Evolutionary conservation across 805 yeast species (phyloP), one percentile per base, ranked within the genome.

Genomic region (Brettanomyces anomalus): DNA sequence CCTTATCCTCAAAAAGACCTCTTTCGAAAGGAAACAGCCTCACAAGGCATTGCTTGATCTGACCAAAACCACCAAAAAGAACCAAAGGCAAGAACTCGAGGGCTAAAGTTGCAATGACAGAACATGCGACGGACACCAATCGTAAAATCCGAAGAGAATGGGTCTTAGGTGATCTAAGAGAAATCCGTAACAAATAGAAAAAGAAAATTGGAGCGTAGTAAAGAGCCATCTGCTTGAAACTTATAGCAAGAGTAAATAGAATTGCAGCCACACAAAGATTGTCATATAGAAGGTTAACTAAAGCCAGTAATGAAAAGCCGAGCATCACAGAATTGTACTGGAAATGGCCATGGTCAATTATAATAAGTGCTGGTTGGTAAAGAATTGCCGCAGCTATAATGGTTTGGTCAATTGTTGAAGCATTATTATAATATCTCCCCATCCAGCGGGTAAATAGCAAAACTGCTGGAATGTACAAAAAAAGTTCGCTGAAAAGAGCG

Each of bases 281-380:
- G 26, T 78, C 85, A 45, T 77, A 73, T 28, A 82, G 56, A 32
- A 90, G 66, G 47, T 79, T 80, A 42, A 74, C 76, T 36, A 93
- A 65, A 0, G 95, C 72, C 42, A 78, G 65, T 21, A 87, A 67
- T 4, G 90, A 72, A 15, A 90, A 67, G 0, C 98, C 98, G 31
- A 93, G 72, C 97, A 93, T 90, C 20, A 93, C 94, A 0, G 88
- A 76, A 55, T 93, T 94, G 64, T 79, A 90, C 64, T 94, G 98
- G 65, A 93, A 93, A 64, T 93, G 98, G 5, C 98, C 98, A 62
- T 93, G 97, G 58, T 93, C 99, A 38, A 93, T 79, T 44, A 93
- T 69, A 36, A 85, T 72, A 46, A 90, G 67, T 3, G 85, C 71
- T 0, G 98, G 97, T 60, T 86, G 95, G 57, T 81, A 77, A 30